Evolutionary conservation across 371 early-diverging fungal species (phyloP).

Genomic region (Gilbertella persicaria): DNA sequence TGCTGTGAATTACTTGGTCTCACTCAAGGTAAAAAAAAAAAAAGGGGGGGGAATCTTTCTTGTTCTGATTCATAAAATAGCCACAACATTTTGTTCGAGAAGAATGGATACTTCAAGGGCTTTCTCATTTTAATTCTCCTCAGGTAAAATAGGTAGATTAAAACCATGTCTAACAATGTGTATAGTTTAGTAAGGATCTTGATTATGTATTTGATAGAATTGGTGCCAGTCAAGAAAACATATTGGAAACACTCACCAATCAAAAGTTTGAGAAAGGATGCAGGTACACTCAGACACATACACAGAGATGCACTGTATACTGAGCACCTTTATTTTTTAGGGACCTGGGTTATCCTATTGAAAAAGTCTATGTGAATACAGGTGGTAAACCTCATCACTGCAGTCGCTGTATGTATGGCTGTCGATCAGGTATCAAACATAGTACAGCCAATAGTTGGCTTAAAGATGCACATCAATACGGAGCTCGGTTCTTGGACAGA

Average conservation of each 20-base stretch:
- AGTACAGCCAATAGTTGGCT: constrained; percentile 67
- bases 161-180: constrained; percentile 1
- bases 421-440: constrained; percentile 70
- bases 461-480: constrained; percentile 61
- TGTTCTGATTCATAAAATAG: constrained; percentile 11
- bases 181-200: constrained; percentile 32
- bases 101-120: constrained; percentile 71
- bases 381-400: constrained; percentile 63
- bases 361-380: constrained; percentile 69
- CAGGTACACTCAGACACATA: constrained; percentile 7
- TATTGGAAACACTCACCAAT: constrained; percentile 63
- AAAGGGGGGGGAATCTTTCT: no score
- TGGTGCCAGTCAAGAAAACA: constrained; percentile 51
- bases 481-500: constrained; percentile 60
- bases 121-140: constrained; percentile 57
- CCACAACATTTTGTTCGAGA: constrained; percentile 66
- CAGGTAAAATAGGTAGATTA: constrained; percentile 34
- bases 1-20: constrained; percentile 61
- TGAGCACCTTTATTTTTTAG: constrained; percentile 14
- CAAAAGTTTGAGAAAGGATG: constrained; percentile 58
- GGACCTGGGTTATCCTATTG: constrained; percentile 61
- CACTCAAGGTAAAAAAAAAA: constrained; percentile 47
- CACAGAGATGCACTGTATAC: background rate
- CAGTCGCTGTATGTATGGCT: constrained; percentile 68
- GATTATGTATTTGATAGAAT: constrained; percentile 58